A percentile compares a stretch with the other conserved stretches of the same genome.
phyloP scores from a whole-genome alignment of 179 eudicot genomes.

The Camellia oleifera region DNA sequence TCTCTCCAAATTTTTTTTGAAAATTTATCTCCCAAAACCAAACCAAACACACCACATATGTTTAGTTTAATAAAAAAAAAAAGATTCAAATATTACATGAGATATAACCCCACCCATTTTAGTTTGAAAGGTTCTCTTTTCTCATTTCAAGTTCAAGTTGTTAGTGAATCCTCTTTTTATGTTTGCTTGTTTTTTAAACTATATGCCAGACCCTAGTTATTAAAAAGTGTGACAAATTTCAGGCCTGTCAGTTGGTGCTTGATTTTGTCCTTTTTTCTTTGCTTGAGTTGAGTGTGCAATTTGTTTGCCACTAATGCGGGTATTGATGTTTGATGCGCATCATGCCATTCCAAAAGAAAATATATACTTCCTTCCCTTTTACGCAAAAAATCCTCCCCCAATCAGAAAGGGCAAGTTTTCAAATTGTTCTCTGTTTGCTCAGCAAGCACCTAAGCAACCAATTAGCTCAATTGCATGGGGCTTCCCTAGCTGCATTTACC shows the following conservation, averaged over 20 bases:
- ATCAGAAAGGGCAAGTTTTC: not conserved
- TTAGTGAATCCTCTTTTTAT: not conserved
- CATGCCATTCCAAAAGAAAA: not conserved
- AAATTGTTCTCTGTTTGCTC: not conserved
- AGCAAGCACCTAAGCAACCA: slow-evolving; percentile 1
- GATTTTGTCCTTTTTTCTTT: not conserved
- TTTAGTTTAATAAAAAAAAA: too few species aligned
- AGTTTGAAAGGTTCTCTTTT: not conserved
- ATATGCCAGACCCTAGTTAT: too few species aligned
- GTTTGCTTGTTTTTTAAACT: not conserved
- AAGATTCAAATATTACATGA: not conserved
- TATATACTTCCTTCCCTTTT: not conserved
- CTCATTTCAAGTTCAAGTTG: not conserved
- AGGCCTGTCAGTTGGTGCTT: not conserved
- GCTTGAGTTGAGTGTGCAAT: not conserved
- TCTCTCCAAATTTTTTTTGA: too few species aligned
- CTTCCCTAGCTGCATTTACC: not conserved
- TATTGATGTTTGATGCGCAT: not conserved
- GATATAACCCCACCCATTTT: not conserved
- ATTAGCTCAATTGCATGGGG: not conserved
- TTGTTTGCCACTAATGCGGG: too few species aligned
- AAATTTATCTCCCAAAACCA: too few species aligned
- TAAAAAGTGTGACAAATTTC: too few species aligned
- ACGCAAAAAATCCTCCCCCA: not conserved
- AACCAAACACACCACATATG: too few species aligned